A percentile compares a stretch with the other conserved stretches of the same genome.
Evolutionary conservation across 75 land plant species (phyloP).

Genomic region (Adiantum capillusveneris): DNA sequence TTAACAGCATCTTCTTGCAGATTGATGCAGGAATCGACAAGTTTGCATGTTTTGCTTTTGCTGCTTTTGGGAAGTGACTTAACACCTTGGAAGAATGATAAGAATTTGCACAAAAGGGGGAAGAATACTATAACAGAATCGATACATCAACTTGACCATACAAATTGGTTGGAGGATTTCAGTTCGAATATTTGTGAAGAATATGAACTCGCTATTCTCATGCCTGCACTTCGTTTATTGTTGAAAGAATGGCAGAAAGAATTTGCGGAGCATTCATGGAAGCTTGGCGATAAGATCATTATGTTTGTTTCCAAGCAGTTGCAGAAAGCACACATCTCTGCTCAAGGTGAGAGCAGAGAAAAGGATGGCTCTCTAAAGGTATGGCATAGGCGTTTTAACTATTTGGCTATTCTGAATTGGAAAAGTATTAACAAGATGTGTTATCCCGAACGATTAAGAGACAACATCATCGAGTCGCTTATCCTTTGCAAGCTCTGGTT

Average conservation of each 20-base stretch:
- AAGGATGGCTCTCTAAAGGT: no score
- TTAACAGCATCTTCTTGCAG: no score
- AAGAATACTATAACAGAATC: background rate
- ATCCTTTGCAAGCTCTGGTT: no score
- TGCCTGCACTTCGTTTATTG: slow-evolving; percentile 52
- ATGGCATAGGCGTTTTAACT: no score
- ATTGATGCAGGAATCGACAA: slow-evolving; percentile 36
- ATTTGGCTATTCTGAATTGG: no score
- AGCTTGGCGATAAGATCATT: background rate
- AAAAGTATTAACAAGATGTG: no score
- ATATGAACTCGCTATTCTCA: slow-evolving; percentile 49
- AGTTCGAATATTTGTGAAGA: slow-evolving; percentile 37
- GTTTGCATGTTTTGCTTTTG: slow-evolving; percentile 47
- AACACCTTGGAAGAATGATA: background rate
- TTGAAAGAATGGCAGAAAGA: slow-evolving; percentile 16
- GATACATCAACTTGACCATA: background rate
- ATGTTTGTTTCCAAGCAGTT: background rate
- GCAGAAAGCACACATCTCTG: no score
- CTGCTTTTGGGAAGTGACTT: slow-evolving; percentile 36
- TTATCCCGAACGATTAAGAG: no score
- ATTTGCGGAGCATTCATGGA: slow-evolving; percentile 5
- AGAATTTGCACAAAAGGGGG: background rate
- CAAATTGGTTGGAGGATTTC: slow-evolving; percentile 17
- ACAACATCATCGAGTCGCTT: no score
- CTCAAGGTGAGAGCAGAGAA: no score